Evolutionary conservation across 1,284 basidiomycete species (phyloP), one percentile per base, ranked within the genome.

Genomic region (Puccinia novopanici): DNA sequence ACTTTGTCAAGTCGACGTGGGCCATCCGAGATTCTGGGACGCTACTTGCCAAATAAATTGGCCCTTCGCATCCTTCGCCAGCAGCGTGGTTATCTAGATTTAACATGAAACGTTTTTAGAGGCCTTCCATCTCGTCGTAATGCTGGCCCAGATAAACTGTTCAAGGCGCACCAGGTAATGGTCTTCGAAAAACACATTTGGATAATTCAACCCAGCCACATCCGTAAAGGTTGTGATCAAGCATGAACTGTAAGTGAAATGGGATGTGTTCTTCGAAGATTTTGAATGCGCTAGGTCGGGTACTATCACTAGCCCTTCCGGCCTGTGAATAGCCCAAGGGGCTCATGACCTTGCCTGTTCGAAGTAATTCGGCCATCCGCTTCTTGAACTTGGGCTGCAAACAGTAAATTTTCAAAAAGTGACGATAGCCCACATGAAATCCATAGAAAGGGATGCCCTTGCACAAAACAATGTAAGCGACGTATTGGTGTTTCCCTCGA

Each of bases 391-490:
- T 85, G 6, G 94, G 93, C 83, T 97, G 91, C 70, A 88, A 88
- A 79, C 95, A 87, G 82, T 90, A 88, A 72, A 99, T 90, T 86
- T 98, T 98, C 86, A 99, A 90, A 86, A 93, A 99, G 40, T 94
- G 94, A 13, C 89, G 89, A 84, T 94, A 92, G 37, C 91, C 90
- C 24, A 92, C 88, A 85, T 95, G 92, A 86, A 95, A 98, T 10
- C 96, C 96, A 86, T 98, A 99, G 86, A 98, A 98, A 83, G 93
- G 92, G 30, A 93, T 88, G n/a, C 94, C 96, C 87, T 98, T 98
- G 83, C 95, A 93, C 52, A 96, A 89, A 74, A 94, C 87, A 68
- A 98, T 90, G 89, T 85, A 84, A 48, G 84, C 83, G 72, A 85
- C 83, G 74, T 81, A 84, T 57, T 84, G 83, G 34, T 82, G 76